These are phyloP conservation scores for Aureobasidium sp. DNA, from an alignment of 2,329 filamentous ascomycete genomes.

Conservation along the genomic window DNA sequence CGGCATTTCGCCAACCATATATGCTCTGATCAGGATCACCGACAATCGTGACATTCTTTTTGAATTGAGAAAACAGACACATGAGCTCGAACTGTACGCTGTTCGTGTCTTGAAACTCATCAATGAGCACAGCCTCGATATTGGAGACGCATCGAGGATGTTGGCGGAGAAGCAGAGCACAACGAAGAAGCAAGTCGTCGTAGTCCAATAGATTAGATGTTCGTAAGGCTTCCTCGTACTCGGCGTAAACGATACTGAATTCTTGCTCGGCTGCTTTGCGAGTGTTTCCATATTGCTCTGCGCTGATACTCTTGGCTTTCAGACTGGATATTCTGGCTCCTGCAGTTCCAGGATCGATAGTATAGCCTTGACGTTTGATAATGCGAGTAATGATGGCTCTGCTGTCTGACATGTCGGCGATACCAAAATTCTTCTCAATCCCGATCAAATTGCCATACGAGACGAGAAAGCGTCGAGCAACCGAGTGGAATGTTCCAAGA, in stretches of 20 bases:
- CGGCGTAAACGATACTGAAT: conserved; percentile 59
- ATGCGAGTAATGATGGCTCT: conserved; percentile 74
- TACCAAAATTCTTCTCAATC: conserved; percentile 75
- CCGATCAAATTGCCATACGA: conserved; percentile 81
- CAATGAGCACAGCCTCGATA: conserved; percentile 83
- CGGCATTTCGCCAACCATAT: conserved; percentile 89
- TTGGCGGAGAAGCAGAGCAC: conserved; percentile 66
- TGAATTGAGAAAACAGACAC: conserved; percentile 70
- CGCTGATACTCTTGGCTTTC: conserved; percentile 50
- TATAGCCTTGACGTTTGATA: conserved; percentile 57
- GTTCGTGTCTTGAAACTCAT: conserved; percentile 98
- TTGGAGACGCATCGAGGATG: conserved; percentile 80
- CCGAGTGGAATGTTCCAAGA: conserved; percentile 90
- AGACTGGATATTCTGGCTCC: conserved; percentile 64
- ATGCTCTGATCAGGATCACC: conserved; percentile 98
- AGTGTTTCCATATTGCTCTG: conserved; percentile 37
- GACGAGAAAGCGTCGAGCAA: conserved; percentile 75
- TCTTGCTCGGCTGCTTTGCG: conserved; percentile 50
- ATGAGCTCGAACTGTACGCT: conserved; percentile 91
- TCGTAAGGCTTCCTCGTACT: conserved; percentile 71
- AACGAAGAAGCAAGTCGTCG: conserved; percentile 81
- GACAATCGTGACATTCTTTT: conserved; percentile 80
- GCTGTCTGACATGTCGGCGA: conserved; percentile 79
- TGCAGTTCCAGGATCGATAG: conserved; percentile 63
- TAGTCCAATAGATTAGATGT: conserved; percentile 84